Conservation (phyloP, 1,284 basidiomycete species). For the Puccinia novopanici region DNA sequence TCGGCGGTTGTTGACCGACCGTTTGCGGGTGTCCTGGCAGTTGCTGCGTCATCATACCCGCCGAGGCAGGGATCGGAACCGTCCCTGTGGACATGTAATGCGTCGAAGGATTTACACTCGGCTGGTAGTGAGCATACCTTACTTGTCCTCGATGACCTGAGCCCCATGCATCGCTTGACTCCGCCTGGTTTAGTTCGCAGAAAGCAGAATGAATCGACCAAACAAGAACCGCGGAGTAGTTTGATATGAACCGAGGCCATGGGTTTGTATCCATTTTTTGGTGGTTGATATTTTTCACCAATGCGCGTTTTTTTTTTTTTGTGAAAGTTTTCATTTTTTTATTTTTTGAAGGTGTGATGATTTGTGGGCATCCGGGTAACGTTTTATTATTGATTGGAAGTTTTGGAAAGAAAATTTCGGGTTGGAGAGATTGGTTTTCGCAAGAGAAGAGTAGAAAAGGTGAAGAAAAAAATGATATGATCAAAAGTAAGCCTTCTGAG, state of each 20-base stretch:
- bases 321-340: neutral
- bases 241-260: neutral
- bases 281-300: neutral
- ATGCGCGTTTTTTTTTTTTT: conserved; percentile 1
- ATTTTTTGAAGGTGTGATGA: neutral
- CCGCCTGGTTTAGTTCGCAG: conserved; percentile 9
- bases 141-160: conserved; percentile 20
- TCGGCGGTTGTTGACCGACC: neutral
- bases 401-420: neutral
- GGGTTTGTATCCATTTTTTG: neutral
- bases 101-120: conserved; percentile 22
- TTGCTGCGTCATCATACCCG: neutral
- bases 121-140: conserved; percentile 29
- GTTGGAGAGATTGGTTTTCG: neutral
- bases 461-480: neutral
- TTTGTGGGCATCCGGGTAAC: neutral
- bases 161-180: conserved; percentile 23
- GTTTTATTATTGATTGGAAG: neutral
- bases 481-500: conserved; percentile 33
- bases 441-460: neutral
- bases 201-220: neutral
- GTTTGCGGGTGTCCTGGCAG: neutral
- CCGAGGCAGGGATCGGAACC: neutral
- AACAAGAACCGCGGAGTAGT: neutral
- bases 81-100: conserved; percentile 30